Evolutionary conservation across 108 stramenopile genomes (phyloP), one percentile per base, ranked within the genome.

Genomic region (Epithemia pelagica): DNA sequence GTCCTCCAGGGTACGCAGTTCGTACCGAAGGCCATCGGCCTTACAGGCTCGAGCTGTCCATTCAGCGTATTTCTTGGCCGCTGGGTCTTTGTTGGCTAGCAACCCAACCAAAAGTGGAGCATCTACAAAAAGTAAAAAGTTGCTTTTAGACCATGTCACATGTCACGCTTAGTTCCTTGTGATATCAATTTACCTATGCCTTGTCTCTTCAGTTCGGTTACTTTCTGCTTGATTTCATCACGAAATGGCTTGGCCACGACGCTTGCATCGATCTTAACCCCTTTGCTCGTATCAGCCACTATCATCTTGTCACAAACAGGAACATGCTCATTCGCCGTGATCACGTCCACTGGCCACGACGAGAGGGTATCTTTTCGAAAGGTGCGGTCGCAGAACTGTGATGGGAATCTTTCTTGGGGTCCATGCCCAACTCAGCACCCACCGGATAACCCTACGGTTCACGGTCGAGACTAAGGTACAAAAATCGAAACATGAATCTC

Each of bases 41-140:
- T 59, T 67, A 76, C 95, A 98, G 37, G 96, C 95, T 32, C 86
- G 79, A 27, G 93, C 88, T 0, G 96, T 98, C 96, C 96, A 97
- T 72, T 98, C 95, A 59, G 97, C 96, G 74, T 98, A 98, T 61
- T 95, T 77, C 28, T 72, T 74, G 26, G 96, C 95, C 53, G 95
- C 91, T 22, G 95, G 96, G 68, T 97, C 97, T 32, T 80, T 80
- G 62, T 91, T 94, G 61, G 93, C 92, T 69, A 98, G 79, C 60
- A 98, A 76, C 21, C 96, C 97, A 20, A 98, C 96, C 61, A 97
- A 73, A 32, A 94, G 85, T 24, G 97, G 97, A 32, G 95, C 75
- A 23, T 94, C 95, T 78, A 52, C 18, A 59, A 46, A 15, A 46
- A 15, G 30, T 59, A 37, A 22, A 71, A 3, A 58, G 63, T 10